Base-by-base conservation (phyloP, 1,139 yeast genomes). In the Geotrichum cucujoidarum region DNA sequence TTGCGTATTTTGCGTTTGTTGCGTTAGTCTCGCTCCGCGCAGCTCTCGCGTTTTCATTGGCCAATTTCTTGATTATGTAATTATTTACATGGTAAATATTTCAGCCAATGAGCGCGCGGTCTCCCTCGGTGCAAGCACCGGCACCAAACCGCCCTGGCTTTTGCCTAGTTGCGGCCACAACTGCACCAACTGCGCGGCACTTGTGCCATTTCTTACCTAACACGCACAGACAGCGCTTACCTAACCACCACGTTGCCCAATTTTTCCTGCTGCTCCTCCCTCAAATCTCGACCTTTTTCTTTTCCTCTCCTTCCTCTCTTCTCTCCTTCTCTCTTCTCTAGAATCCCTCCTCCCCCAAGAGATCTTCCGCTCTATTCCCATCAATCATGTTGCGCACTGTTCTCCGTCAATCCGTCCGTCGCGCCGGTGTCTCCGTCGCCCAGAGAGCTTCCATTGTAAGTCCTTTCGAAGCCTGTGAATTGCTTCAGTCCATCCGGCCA, bases 361-460 rank as follows among this genome's bases (percentile, higher is more conserved):
- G 27, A 24, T 10, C 27, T 24, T 24, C 27, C 10, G 27, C 27
- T 24, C 27, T 24, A 24, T 24, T 24, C 10, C 25, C 31, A 27
- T 25, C 50, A 54, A 60, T 49, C 61, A 68, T 69, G 70, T 66
- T 69, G 62, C 66, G 71, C 61, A 60, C 71, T 58, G 72, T 68
- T 56, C 60, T 69, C 55, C 69, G 69, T 53, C 70, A 66, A 57
- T 61, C 70, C 55, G 56, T 68, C 53, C 69, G 70, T 50, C 65
- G 66, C 57, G 67, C 64, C 57, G 67, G 65, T 57, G 60, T 61
- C 55, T 62, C 66, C 51, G 57, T 66, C 53, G 57, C 63, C 13
- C 36, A 34, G 32, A 41, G 70, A 57, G 63, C 60, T 55, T 62
- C 61, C 51, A 53, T 59, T 51, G 50, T 46, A 46, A 27, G 49